Conservation (phyloP, 2,329 filamentous ascomycete genomes). For the Aspergillus niger region DNA sequence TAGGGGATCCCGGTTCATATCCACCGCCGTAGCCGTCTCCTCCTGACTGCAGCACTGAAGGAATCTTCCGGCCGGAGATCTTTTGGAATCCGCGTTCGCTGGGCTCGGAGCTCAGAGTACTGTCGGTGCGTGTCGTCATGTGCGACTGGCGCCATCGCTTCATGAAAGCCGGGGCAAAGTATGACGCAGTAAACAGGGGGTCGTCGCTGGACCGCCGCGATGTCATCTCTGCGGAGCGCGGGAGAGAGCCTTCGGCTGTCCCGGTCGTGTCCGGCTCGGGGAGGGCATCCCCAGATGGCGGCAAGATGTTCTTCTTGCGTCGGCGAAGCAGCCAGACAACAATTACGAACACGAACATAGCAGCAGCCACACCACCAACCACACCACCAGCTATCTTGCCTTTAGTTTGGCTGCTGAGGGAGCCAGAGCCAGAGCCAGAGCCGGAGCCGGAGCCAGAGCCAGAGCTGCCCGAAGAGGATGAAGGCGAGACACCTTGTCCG, state of each 20-base stretch:
- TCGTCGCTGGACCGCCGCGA: constrained; percentile 42
- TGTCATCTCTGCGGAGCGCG: constrained; percentile 33
- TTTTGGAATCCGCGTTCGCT: constrained; percentile 54
- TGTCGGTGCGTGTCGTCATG: constrained; percentile 38
- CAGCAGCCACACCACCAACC: constrained; percentile 63
- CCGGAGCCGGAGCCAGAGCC: constrained; percentile 12
- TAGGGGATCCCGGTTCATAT: constrained; percentile 35
- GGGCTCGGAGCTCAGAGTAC: constrained; percentile 32
- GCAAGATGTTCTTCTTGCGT: constrained; percentile 48
- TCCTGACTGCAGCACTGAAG: constrained; percentile 48
- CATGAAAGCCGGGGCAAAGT: constrained; percentile 43
- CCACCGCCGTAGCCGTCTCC: constrained; percentile 50
- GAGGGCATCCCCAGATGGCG: constrained; percentile 23
- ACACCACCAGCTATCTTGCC: constrained; percentile 63
- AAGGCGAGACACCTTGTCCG: constrained; percentile 8
- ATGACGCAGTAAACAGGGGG: constrained; percentile 42
- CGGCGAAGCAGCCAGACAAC: constrained; percentile 45
- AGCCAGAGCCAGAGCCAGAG: constrained; percentile 18
- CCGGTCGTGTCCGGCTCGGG: constrained; percentile 27
- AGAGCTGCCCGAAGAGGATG: constrained; percentile 10
- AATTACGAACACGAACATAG: constrained; percentile 51
- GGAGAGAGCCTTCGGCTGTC: constrained; percentile 18
- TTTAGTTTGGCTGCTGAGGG: constrained; percentile 40
- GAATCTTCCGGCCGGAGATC: constrained; percentile 51
- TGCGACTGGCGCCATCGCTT: constrained; percentile 44